Base-by-base conservation (phyloP, 371 early-diverging fungal species). In the Encephalitozoon cuniculi region DNA sequence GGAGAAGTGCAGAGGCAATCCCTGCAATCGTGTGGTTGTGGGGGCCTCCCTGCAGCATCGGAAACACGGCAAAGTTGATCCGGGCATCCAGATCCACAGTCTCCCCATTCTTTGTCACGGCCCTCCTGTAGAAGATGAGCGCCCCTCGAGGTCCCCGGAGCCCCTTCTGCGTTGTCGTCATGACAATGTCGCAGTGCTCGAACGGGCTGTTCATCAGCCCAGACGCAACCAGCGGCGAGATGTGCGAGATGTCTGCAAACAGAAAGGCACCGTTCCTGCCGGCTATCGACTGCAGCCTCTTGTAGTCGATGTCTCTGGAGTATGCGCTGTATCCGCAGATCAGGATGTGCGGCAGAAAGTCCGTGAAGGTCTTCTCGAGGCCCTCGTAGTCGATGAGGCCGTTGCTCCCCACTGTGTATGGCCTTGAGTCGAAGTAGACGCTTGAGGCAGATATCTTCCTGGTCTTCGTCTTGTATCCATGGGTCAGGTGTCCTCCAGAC, bases 1-100 rank as follows among this genome's bases (percentile, higher is more conserved):
- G 94, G 85, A 94, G 91, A 70, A 98, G 86, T 0, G 96, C 95
- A 39, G 95, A 95, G 25, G 97, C 91, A 71, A 96, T 86, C 12
- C 96, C 96, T 34, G 93, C 88, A 75, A 98, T 98, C 54, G 96
- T 95, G 87, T 97, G 94, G 89, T 97, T 96, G 87, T 97, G 97
- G 37, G 98, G 96, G 5, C 97, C 97, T 75, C 98, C 98, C 86
- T 97, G 96, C 83, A 93, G 92, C 43, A 95, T 94, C 15, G 98
- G 98, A 88, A 97, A 97, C 44, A 97, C 98, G 12, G 94, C 91
- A 73, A 88, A 88, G 86, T 97, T 95, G 88, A 96, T 95, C 44
- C 90, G 89, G 54, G 86, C 87, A 80, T 96, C 95, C 15, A 96
- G 87, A 49, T 92, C 90, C 86, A 92, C 91, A 83, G 90, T 89